A percentile compares a stretch with the other conserved stretches of the same genome.
Evolutionary conservation across 257 asterid species (phyloP).

Genomic region (Nicotiana undulata): DNA sequence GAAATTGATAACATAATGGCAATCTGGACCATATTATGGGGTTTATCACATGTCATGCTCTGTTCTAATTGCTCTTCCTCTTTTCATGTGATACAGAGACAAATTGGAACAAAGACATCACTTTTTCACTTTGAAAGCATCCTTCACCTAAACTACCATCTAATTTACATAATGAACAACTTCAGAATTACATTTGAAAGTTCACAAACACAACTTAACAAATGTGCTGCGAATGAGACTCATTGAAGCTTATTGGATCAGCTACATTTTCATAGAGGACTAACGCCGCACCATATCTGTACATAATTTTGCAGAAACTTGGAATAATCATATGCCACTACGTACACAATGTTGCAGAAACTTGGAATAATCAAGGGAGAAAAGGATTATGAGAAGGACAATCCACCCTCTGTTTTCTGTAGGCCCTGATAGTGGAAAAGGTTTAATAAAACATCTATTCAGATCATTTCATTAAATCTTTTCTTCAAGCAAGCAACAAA

Average conservation of each 20-base stretch:
- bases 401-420: conserved; percentile 42
- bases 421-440: conserved; percentile 37
- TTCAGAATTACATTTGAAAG: not conserved
- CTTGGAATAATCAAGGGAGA: conserved; percentile 40
- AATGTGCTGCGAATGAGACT: not conserved
- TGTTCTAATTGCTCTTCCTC: not conserved
- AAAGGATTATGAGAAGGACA: conserved; percentile 66
- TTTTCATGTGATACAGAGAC: not conserved
- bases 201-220: not conserved
- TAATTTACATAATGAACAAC: not conserved
- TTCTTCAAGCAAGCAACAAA: not conserved
- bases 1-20: too few species aligned
- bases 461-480: not conserved
- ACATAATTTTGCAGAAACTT: not conserved
- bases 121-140: not conserved
- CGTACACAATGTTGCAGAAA: not conserved
- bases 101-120: not conserved
- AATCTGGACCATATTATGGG: not conserved
- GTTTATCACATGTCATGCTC: not conserved
- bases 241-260: not conserved
- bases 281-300: not conserved
- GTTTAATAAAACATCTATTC: not conserved
- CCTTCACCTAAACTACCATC: not conserved
- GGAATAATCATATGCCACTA: conserved; percentile 6
- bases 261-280: not conserved